These are phyloP conservation scores for Kodamaea fukazawae DNA, from an alignment of 805 yeast genomes.

Conservation along the genomic window DNA sequence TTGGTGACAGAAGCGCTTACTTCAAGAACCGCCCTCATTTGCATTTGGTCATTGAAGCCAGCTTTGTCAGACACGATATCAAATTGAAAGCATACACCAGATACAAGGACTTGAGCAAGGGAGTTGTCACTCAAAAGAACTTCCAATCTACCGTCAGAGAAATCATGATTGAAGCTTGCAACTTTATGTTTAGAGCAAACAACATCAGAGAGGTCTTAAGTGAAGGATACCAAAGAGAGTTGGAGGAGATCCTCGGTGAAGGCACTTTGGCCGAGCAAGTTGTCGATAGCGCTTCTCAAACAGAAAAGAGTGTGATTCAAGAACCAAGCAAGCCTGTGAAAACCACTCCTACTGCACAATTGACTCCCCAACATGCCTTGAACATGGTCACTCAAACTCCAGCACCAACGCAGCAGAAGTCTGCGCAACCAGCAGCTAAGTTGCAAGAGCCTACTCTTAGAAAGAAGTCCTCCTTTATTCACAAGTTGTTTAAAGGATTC, in stretches of 20 bases:
- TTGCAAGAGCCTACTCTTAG: not conserved
- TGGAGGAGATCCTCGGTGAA: conserved; percentile 14
- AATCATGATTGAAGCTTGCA: conserved; percentile 19
- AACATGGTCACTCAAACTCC: conserved; percentile 3
- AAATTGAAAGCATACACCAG: conserved; percentile 19
- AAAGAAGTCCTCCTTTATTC: conserved; percentile 11
- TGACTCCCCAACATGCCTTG: not conserved
- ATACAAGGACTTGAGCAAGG: conserved; percentile 18
- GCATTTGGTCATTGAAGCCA: conserved; percentile 48
- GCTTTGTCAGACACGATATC: conserved; percentile 14
- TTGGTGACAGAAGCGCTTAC: conserved; percentile 28
- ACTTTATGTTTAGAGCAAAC: conserved; percentile 22
- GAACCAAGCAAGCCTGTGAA: too few species aligned
- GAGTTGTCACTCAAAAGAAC: conserved; percentile 19
- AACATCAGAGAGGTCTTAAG: conserved; percentile 22
- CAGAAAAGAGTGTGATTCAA: too few species aligned
- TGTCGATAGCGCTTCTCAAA: too few species aligned
- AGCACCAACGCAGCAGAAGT: not conserved
- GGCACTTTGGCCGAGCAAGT: too few species aligned
- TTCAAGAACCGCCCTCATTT: conserved; percentile 25
- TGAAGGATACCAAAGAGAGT: conserved; percentile 17
- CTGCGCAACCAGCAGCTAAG: not conserved
- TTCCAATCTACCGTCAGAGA: conserved; percentile 23
- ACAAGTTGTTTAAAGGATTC: conserved; percentile 10
- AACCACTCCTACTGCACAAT: too few species aligned